Evolutionary conservation across 2,329 filamentous ascomycete species (phyloP).

Genomic region (Colletotrichum orbiculare): DNA sequence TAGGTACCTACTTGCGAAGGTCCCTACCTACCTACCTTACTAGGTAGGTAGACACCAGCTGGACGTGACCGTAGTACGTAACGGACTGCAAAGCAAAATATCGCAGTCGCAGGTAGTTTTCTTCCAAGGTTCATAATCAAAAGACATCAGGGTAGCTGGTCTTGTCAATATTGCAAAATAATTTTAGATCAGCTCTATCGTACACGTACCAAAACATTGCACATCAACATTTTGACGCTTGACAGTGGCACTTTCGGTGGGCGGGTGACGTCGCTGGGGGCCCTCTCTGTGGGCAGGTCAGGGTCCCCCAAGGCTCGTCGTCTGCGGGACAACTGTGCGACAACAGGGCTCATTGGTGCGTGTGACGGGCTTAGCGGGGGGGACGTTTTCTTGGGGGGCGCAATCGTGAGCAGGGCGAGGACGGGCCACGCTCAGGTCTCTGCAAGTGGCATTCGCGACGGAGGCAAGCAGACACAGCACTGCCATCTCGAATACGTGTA

Average conservation of each 20-base stretch:
- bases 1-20: too few relatives aligned
- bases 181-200: too few relatives aligned
- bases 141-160: too few relatives aligned
- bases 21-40: too few relatives aligned
- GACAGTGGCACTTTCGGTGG: not conserved
- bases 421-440: slow-evolving; percentile 19
- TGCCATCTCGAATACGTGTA: not conserved
- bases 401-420: slow-evolving; percentile 3
- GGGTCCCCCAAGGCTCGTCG: slow-evolving; percentile 11
- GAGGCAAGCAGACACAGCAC: slow-evolving; percentile 1
- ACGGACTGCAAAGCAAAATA: too few relatives aligned
- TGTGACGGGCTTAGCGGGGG: slow-evolving; percentile 30
- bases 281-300: slow-evolving; percentile 22
- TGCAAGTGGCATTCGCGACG: slow-evolving; percentile 16
- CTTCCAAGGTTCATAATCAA: too few relatives aligned
- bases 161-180: too few relatives aligned
- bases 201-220: too few relatives aligned
- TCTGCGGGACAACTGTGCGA: slow-evolving; percentile 26
- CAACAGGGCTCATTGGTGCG: slow-evolving; percentile 22
- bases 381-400: slow-evolving; percentile 5
- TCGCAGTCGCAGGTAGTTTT: too few relatives aligned
- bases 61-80: too few relatives aligned
- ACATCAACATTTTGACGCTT: too few relatives aligned
- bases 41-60: too few relatives aligned
- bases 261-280: slow-evolving; percentile 33